A percentile compares a stretch with the other conserved stretches of the same genome.
These are phyloP conservation scores for Hyaloperonospora brassicae DNA, from an alignment of 352 stramenopile species.

Conservation along the genomic window DNA sequence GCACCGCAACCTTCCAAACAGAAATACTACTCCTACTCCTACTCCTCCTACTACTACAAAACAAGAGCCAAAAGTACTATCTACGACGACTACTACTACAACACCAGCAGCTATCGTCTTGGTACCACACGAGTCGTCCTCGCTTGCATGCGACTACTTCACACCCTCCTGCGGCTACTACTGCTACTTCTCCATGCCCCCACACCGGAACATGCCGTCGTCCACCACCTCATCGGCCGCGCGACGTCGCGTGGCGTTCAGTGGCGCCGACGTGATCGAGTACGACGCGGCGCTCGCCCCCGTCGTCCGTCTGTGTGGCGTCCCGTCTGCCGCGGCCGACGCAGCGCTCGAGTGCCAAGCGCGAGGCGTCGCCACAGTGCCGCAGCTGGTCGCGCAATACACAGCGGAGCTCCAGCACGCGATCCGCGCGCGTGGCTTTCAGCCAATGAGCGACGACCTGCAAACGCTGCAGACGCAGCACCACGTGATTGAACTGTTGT, in stretches of 20 bases:
- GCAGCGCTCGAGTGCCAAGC: conserved; percentile 37
- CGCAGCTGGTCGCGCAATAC: conserved; percentile 24
- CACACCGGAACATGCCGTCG: too few relatives aligned
- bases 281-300: conserved; percentile 39
- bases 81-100: too few relatives aligned
- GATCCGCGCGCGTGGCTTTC: conserved; percentile 31
- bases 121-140: too few relatives aligned
- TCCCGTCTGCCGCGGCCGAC: background rate
- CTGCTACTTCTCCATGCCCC: too few relatives aligned
- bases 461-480: conserved; percentile 34
- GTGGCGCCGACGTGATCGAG: conserved; percentile 49
- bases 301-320: conserved; percentile 27
- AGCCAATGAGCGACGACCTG: conserved; percentile 23
- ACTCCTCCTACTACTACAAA: too few relatives aligned
- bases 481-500: conserved; percentile 36
- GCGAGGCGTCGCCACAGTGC: conserved; percentile 20
- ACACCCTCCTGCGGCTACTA: too few relatives aligned
- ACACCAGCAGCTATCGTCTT: too few relatives aligned
- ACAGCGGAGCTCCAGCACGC: conserved; percentile 26
- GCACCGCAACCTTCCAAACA: too few relatives aligned
- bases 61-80: too few relatives aligned
- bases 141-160: too few relatives aligned
- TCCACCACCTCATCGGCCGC: too few relatives aligned
- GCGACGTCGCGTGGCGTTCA: conserved; percentile 37
- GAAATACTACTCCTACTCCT: too few relatives aligned